A percentile compares a stretch with the other conserved stretches of the same genome.
These are phyloP conservation scores for Diaporthe caulivora DNA, from an alignment of 2,329 filamentous ascomycete genomes.

Conservation along the genomic window DNA sequence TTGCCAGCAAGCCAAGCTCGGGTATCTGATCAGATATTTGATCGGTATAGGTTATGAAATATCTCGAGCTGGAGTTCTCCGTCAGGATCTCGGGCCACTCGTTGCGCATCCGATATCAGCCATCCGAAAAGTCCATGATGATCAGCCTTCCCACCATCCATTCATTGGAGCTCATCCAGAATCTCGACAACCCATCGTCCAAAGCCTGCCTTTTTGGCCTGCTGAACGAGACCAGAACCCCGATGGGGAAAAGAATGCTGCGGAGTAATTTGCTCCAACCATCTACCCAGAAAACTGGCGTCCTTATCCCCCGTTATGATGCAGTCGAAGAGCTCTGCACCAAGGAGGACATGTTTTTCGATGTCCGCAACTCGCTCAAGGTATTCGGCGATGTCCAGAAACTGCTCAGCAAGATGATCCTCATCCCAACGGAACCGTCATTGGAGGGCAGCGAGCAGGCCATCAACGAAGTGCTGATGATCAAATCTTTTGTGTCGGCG, in stretches of 20 bases:
- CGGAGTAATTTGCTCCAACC: constrained; percentile 91
- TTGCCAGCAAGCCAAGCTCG: accelerated
- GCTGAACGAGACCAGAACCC: constrained; percentile 85
- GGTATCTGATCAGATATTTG: neutral
- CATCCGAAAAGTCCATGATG: constrained; percentile 94
- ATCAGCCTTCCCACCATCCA: constrained; percentile 91
- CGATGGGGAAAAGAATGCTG: constrained; percentile 88
- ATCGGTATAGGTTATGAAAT: constrained; percentile 78
- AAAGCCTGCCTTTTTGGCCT: constrained; percentile 87
- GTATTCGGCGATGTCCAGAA: constrained; percentile 83
- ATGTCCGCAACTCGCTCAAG: constrained; percentile 80
- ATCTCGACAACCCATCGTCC: constrained; percentile 81
- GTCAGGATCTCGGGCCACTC: constrained; percentile 82
- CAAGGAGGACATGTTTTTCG: constrained; percentile 87
- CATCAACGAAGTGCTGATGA: constrained; percentile 86
- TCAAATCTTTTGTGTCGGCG: constrained; percentile 83
- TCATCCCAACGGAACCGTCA: constrained; percentile 75
- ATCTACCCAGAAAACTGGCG: constrained; percentile 74
- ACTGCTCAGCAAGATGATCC: constrained; percentile 84
- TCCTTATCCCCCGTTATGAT: constrained; percentile 80
- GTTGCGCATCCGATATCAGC: constrained; percentile 86
- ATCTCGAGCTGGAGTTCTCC: constrained; percentile 77
- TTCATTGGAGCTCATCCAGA: constrained; percentile 91
- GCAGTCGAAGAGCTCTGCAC: constrained; percentile 85
- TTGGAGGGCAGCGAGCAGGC: constrained; percentile 81